A percentile compares a stretch with the other conserved stretches of the same genome.
phyloP scores from a whole-genome alignment of 108 stramenopile genomes.

The Nitzschia palea region DNA sequence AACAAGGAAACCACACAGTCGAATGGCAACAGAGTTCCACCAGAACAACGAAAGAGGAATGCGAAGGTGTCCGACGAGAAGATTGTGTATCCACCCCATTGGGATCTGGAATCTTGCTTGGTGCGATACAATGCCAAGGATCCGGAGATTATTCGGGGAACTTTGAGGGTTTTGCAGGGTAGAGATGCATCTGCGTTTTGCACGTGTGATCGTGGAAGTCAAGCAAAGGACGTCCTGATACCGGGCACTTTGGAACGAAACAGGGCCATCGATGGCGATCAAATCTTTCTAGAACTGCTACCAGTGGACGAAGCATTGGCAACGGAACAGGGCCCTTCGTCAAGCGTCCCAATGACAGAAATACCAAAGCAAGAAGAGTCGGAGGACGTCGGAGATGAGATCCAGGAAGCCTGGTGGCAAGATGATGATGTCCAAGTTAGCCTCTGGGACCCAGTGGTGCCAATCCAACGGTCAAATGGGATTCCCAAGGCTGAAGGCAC shows the following conservation, averaged over 20 bases:
- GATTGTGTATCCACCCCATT: slow-evolving; percentile 48
- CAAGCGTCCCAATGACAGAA: neutral
- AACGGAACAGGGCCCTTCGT: slow-evolving; percentile 4
- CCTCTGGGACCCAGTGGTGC: slow-evolving; percentile 81
- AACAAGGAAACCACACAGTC: neutral
- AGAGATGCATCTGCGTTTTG: slow-evolving; percentile 63
- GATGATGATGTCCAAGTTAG: slow-evolving; percentile 69
- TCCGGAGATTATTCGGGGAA: slow-evolving; percentile 65
- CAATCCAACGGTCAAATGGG: slow-evolving; percentile 30
- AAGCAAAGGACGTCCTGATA: slow-evolving; percentile 70
- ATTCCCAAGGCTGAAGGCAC: slow-evolving; percentile 6
- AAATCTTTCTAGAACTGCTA: slow-evolving; percentile 79
- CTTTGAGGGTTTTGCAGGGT: slow-evolving; percentile 51
- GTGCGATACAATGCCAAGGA: slow-evolving; percentile 51
- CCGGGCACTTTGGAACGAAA: slow-evolving; percentile 61
- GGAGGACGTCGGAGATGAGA: neutral
- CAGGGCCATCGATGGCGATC: slow-evolving; percentile 86
- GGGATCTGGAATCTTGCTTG: slow-evolving; percentile 40
- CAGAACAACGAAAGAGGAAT: neutral
- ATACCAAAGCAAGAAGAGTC: slow-evolving; percentile 27
- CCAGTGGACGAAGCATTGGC: slow-evolving; percentile 28
- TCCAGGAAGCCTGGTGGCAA: slow-evolving; percentile 60
- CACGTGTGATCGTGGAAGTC: slow-evolving; percentile 74
- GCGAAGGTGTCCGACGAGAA: neutral
- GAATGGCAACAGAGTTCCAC: neutral